Base-by-base conservation (phyloP, 2,329 filamentous ascomycete species). In the Aspergillus fijiensis region DNA sequence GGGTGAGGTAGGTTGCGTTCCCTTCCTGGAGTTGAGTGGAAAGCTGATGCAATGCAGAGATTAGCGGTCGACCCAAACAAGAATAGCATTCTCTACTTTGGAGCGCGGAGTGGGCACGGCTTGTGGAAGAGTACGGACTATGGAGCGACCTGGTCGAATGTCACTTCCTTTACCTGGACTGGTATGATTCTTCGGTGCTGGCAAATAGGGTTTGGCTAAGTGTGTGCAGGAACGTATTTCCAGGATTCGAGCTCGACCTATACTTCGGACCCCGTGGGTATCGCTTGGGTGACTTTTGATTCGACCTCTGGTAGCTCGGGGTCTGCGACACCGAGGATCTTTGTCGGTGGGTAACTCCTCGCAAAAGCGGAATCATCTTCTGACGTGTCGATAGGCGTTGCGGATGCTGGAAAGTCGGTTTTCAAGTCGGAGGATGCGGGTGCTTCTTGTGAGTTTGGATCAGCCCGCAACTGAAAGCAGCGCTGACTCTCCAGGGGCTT, bases 41-140 rank as follows among this genome's bases (percentile, higher is more conserved):
- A 23, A 11, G 21, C 25, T 55, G 27, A 25, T 23, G 16, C n/a
- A 3, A 9, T 45, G 9, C 47, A 64, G 62, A 79, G 84, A 14
- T 79, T 87, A 5, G 84, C 83, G 2, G 79, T 87, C 9, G 84
- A 87, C 66, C 84, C 84, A 2, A 79, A 82, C 50, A 83, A 84
- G 65, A 81, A 83, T 42, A 78, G 82, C 29, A 82, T 86, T 60
- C 67, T 87, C 25, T 86, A 84, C 68, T 85, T 86, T 58, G 85
- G 84, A 2, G 83, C 84, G 1, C 79, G 84, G 49, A 85, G 82
- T 60, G 84, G 84, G 5, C 81, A 86, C 35, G 85, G 85, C 2
- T 74, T 87, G 2, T 87, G 82, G 80, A 85, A 83, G 71, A 84
- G 81, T 58, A 82, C 80, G 4, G 81, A 87, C 62, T 81, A 79